A percentile compares a stretch with the other conserved stretches of the same genome.
Conservation (phyloP, 2,329 filamentous ascomycete genomes). For the Neonectria faginata region DNA sequence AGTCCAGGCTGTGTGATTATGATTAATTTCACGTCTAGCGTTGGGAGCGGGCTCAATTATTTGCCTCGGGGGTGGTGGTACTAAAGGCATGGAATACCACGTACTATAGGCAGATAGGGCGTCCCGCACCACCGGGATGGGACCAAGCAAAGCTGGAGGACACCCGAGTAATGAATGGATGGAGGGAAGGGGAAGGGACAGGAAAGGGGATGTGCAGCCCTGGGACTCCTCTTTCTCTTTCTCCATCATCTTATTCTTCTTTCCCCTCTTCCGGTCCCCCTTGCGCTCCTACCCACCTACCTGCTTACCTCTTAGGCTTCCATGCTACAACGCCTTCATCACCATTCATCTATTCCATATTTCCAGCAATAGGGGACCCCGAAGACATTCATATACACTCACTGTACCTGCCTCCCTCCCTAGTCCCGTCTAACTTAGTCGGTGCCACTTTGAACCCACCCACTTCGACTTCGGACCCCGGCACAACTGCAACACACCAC, state of each 20-base stretch:
- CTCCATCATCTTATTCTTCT: background rate
- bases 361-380: constrained; percentile 10
- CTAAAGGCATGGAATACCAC: constrained; percentile 11
- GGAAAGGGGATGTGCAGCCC: constrained; percentile 4
- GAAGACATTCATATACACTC: background rate
- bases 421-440: constrained; percentile 6
- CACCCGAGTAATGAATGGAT: background rate
- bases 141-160: background rate
- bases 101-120: background rate
- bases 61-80: constrained; percentile 13
- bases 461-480: constrained; percentile 12
- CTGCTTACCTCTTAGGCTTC: no score
- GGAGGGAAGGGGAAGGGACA: background rate
- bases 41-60: constrained; percentile 23
- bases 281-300: no score
- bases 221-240: no score
- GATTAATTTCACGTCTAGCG: constrained; percentile 24
- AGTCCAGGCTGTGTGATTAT: constrained; percentile 18
- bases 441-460: constrained; percentile 16
- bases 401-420: constrained; percentile 8
- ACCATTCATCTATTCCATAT: background rate
- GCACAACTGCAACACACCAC: constrained; percentile 21
- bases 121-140: background rate
- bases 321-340: no score
- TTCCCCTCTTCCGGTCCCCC: background rate